These are phyloP conservation scores for Chrysoporthe cubensis DNA, from an alignment of 2,329 filamentous ascomycete species.

Conservation along the genomic window DNA sequence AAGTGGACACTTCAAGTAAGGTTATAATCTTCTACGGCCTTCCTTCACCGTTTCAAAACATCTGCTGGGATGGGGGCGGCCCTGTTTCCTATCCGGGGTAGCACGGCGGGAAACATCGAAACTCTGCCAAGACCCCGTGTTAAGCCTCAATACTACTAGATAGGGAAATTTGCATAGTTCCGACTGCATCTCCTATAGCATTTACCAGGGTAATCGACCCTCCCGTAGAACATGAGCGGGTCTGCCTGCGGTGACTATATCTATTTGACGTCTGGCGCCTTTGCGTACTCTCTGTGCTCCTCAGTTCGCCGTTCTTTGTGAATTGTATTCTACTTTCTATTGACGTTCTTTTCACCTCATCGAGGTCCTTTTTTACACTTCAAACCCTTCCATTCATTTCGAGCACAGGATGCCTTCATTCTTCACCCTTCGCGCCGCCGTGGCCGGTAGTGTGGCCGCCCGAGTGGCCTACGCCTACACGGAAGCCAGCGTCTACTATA, in stretches of 20 bases:
- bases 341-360: not conserved
- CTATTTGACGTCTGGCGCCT: not conserved
- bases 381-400: not conserved
- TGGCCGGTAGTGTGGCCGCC: not conserved
- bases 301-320: not conserved
- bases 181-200: not conserved
- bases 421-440: not conserved
- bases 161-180: not conserved
- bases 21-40: too few species aligned
- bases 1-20: too few species aligned
- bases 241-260: not conserved
- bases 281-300: not conserved
- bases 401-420: conserved; percentile 5
- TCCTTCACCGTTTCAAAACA: not conserved
- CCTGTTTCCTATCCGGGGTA: not conserved
- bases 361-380: not conserved
- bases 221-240: not conserved
- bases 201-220: not conserved
- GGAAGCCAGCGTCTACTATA: conserved; percentile 29
- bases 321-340: not conserved
- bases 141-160: not conserved
- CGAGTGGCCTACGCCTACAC: conserved; percentile 33
- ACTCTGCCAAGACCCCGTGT: not conserved
- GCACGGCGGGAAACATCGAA: not conserved
- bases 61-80: not conserved